Evolutionary conservation across 108 stramenopile genomes (phyloP), one percentile per base, ranked within the genome.

Genomic region (Cyclotella choctawhatcheeana): DNA sequence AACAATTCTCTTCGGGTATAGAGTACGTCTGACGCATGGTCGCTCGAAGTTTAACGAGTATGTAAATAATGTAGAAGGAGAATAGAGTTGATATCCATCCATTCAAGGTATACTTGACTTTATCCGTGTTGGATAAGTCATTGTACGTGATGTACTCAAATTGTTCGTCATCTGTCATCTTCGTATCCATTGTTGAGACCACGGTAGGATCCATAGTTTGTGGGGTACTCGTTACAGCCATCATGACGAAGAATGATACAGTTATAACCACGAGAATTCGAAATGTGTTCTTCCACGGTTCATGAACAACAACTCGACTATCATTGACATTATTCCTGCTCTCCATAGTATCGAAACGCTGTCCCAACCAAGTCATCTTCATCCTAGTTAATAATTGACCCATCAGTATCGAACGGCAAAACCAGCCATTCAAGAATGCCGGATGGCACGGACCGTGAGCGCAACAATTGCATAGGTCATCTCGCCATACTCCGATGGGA

Each of bases 341-440:
- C 3, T 12, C 14, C 12, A 18, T 6, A 27, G 12, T 27, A 32
- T 24, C 35, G 35, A 61, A 53, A 22, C 74, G 67, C n/a, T 56
- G 37, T 32, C 74, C 81, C 51, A 82, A 32, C 83, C 83, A 86
- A 10, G 70, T 75, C 81, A 86, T 77, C 32, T 84, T 84, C 83
- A 86, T 82, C 44, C 81, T 37, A 14, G 69, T 81, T 26, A 83
- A 24, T 6, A 86, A 13, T 51, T 84, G 85, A 0, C 59, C 83
- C 68, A 86, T 45, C 2, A 86, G 47, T 31, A 84, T 71, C n/a
- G 81, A 77, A 10, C 71, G 71, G 43, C 81, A 84, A 34, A 70
- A 73, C 60, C 74, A 77, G 0, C 81, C 67, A 32, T 22, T 70
- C 37, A 67, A 58, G 1, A 74, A 67, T 12, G 63, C 63, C 0